A percentile compares a stretch with the other conserved stretches of the same genome.
Evolutionary conservation across 192 early-diverging fungal genomes (phyloP).

Genomic region (Coemansia sp.): DNA sequence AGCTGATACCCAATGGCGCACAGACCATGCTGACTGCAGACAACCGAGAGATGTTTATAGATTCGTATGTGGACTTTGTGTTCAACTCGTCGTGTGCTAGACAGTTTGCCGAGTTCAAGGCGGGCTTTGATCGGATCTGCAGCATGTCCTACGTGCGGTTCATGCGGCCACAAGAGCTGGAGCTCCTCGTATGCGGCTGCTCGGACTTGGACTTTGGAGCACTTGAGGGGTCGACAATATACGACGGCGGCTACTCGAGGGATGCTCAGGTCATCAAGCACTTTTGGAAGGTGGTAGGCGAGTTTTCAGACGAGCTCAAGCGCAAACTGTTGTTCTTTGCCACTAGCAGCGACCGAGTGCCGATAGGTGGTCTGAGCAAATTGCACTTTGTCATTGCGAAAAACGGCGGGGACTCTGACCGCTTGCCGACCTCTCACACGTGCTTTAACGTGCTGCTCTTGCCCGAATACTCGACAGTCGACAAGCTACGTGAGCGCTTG

Average conservation of each 20-base stretch:
- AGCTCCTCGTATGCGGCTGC: slow-evolving; percentile 84
- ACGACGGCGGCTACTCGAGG: slow-evolving; percentile 79
- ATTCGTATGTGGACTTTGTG: slow-evolving; percentile 75
- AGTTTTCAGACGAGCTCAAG: slow-evolving; percentile 79
- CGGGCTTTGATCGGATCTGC: slow-evolving; percentile 68
- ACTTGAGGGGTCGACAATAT: slow-evolving; percentile 72
- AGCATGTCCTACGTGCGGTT: slow-evolving; percentile 55
- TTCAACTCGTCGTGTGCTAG: slow-evolving; percentile 67
- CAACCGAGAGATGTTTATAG: slow-evolving; percentile 82
- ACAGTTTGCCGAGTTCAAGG: slow-evolving; percentile 76
- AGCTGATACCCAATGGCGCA: slow-evolving; percentile 67
- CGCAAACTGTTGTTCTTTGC: slow-evolving; percentile 86
- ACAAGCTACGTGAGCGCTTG: slow-evolving; percentile 74
- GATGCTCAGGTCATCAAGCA: slow-evolving; percentile 64
- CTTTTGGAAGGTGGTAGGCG: slow-evolving; percentile 87
- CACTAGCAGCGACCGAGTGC: slow-evolving; percentile 89
- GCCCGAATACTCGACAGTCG: slow-evolving; percentile 76
- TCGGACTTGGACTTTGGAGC: slow-evolving; percentile 81
- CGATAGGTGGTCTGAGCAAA: slow-evolving; percentile 82
- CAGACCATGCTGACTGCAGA: slow-evolving; percentile 62
- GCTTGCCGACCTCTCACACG: slow-evolving; percentile 89
- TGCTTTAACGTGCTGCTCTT: slow-evolving; percentile 91
- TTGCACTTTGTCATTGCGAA: slow-evolving; percentile 83
- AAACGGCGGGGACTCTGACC: slow-evolving; percentile 81
- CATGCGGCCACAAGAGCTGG: slow-evolving; percentile 86